Percentiles rank a stretch among this genome's conserved stretches.
phyloP scores from a whole-genome alignment of 2,329 filamentous ascomycete genomes.

The Eutypella sp. region DNA sequence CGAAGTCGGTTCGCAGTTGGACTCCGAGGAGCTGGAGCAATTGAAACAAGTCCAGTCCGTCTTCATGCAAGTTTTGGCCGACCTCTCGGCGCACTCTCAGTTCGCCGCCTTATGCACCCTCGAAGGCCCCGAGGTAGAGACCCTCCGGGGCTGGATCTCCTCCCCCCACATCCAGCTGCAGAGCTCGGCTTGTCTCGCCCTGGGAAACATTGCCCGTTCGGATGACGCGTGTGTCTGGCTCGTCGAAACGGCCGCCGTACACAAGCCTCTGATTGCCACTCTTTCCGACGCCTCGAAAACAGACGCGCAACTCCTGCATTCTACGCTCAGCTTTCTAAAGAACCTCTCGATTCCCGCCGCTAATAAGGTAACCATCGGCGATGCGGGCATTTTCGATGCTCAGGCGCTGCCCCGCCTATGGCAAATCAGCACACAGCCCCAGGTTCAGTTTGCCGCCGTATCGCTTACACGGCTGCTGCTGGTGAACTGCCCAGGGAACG shows the following conservation, averaged over 20 bases:
- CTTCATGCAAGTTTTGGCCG: constrained; percentile 47
- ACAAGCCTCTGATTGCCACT: constrained; percentile 39
- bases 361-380: constrained; percentile 50
- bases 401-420: constrained; percentile 49
- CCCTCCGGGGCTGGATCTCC: constrained; percentile 44
- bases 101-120: constrained; percentile 41
- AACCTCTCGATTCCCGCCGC: constrained; percentile 55
- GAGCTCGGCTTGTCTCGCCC: constrained; percentile 53
- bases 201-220: constrained; percentile 58
- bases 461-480: constrained; percentile 54
- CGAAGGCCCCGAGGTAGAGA: constrained; percentile 35
- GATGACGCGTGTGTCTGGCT: constrained; percentile 49
- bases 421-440: constrained; percentile 45
- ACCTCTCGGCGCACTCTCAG: constrained; percentile 44
- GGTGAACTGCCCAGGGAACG: constrained; percentile 47
- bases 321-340: constrained; percentile 56
- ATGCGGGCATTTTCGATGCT: constrained; percentile 38
- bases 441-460: constrained; percentile 56
- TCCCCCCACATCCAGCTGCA: constrained; percentile 39
- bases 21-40: constrained; percentile 39
- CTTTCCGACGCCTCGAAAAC: constrained; percentile 34
- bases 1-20: constrained; percentile 26
- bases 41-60: constrained; percentile 44
- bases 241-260: constrained; percentile 39
- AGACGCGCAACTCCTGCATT: constrained; percentile 51